A percentile compares a stretch with the other conserved stretches of the same genome.
These are phyloP conservation scores for Clitopilus passeckerianus DNA, from an alignment of 768 basidiomycete species.

Conservation along the genomic window DNA sequence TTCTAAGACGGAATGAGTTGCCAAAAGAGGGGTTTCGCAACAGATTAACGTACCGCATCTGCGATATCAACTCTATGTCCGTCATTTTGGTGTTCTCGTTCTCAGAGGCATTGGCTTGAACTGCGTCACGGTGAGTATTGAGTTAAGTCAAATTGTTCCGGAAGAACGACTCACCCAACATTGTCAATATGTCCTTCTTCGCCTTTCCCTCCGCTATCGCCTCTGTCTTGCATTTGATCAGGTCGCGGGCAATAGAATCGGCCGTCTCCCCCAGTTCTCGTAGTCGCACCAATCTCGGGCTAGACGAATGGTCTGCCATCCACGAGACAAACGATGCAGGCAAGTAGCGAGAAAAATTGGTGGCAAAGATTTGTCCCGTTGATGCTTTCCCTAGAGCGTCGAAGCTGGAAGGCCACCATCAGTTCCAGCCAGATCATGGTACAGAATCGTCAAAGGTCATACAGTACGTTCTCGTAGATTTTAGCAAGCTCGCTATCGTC, in stretches of 20 bases:
- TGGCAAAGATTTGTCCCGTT: constrained; percentile 31
- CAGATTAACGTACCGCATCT: constrained; percentile 22
- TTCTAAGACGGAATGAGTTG: constrained; percentile 18
- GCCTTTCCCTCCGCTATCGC: constrained; percentile 41
- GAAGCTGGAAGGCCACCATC: not conserved
- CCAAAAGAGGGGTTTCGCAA: not conserved
- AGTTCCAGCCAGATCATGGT: not conserved
- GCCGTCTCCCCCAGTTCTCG: constrained; percentile 38
- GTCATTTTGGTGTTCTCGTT: constrained; percentile 27
- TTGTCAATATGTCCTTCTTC: constrained; percentile 49
- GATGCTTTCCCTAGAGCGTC: not conserved
- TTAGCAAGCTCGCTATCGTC: constrained; percentile 47
- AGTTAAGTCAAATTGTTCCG: constrained; percentile 3
- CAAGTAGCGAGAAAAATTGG: constrained; percentile 34
- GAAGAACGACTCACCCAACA: constrained; percentile 40
- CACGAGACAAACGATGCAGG: constrained; percentile 37
- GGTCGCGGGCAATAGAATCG: constrained; percentile 37
- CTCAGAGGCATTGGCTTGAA: constrained; percentile 40
- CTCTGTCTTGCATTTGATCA: constrained; percentile 44
- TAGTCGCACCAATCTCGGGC: constrained; percentile 39
- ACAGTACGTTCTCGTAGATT: constrained; percentile 50
- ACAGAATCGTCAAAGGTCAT: constrained; percentile 4
- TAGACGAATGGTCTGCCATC: constrained; percentile 39
- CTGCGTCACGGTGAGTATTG: constrained; percentile 15
- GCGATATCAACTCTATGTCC: constrained; percentile 34